Base-by-base conservation (phyloP, 2,329 filamentous ascomycete genomes). In the Calycina herbarum region DNA sequence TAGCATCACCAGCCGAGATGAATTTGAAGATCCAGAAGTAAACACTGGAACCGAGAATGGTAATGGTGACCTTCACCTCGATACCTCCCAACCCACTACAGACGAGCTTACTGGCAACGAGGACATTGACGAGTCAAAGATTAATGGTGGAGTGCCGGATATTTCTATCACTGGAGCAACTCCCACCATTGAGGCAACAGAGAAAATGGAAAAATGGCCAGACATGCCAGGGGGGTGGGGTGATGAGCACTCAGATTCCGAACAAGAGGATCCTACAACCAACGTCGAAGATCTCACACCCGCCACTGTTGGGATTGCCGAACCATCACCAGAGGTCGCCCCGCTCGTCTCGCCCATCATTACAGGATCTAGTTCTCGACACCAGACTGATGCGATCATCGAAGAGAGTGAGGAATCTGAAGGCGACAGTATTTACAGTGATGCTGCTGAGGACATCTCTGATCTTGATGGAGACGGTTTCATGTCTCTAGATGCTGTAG, bases 391-490 rank as follows among this genome's bases (percentile, higher is more conserved):
- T 20, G 57, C 64, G 17, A 72, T 73, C 24, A 56, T 73, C 11
- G 73, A 75, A 65, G 73, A 76, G 58, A 67, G 65, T 33, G 73
- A 75, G 54, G 80, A 84, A n/a, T 79, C 79, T 3, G 85, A 87
- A 64, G 78, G 79, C 15, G 80, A 79, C 60, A 89, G 85, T 67
- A 83, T 91, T 29, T 94, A 92, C 74, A 92, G 89, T 69, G 91
- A 94, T 76, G 91, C 91, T 0, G 89, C 89, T 63, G 91, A 94
- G 76, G 89, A 93, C 67, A 79, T 90, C 0, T 86, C 85, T 0
- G 88, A 92, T 15, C 73, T 82, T 3, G 88, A 90, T 48, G 84
- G 83, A 1, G 85, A 85, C 58, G 90, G 89, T 0, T 94, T 92
- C 72, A 82, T 87, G 73, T 93, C 90, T 4, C 81, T 94, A 7